These are phyloP conservation scores for Canavalia gladiata DNA, from an alignment of 306 rosid genomes.

Conservation along the genomic window DNA sequence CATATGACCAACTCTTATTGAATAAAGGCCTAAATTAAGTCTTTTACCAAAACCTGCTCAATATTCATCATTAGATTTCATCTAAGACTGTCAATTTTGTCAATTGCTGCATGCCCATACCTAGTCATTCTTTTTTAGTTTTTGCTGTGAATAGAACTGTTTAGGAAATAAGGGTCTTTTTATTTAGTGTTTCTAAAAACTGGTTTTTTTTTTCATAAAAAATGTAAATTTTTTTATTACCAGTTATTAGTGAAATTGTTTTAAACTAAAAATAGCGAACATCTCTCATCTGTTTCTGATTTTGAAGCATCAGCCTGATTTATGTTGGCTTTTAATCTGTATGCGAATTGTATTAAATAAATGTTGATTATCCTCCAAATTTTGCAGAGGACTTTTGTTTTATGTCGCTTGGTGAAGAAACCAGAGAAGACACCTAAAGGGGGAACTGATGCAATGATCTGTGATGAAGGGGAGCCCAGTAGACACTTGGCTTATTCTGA, in stretches of 20 bases:
- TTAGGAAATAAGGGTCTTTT: background rate
- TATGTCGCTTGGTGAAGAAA: constrained; percentile 61
- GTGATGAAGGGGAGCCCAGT: constrained; percentile 54
- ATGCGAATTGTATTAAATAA: background rate
- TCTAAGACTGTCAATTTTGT: background rate
- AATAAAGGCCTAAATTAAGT: background rate
- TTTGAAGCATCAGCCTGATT: constrained; percentile 26
- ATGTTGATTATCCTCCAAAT: constrained; percentile 33
- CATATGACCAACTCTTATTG: background rate
- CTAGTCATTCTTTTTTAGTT: background rate
- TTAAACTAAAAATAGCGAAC: too few species aligned
- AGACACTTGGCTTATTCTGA: constrained; percentile 28
- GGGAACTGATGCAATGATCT: background rate
- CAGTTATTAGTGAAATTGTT: too few species aligned
- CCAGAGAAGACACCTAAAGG: constrained; percentile 42
- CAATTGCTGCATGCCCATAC: background rate
- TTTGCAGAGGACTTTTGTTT: constrained; percentile 60
- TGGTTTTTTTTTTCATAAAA: too few species aligned
- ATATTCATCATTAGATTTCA: constrained; percentile 5
- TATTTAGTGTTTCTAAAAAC: too few species aligned
- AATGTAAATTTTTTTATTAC: too few species aligned
- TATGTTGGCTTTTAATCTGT: constrained; percentile 20
- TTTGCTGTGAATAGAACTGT: constrained; percentile 17
- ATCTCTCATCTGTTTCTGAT: background rate
- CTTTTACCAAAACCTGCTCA: background rate